Conservation (phyloP, 164 flowering plant species). For the Echeveria elegans region DNA sequence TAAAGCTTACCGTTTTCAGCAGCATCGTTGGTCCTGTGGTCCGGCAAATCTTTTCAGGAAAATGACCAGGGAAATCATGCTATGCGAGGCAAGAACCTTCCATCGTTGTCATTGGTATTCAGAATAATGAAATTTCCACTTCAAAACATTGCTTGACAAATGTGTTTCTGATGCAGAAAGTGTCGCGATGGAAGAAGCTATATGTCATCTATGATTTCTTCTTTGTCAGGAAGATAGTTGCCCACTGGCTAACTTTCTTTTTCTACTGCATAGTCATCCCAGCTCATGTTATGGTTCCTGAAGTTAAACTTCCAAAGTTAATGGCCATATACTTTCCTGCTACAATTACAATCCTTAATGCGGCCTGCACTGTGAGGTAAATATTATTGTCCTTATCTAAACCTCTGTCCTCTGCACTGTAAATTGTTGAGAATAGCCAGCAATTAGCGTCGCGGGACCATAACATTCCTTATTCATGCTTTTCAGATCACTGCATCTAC, state of each 20-base stretch:
- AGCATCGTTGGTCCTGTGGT: constrained; percentile 88
- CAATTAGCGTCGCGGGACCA: too few species aligned
- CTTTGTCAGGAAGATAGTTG: constrained; percentile 65
- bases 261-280: constrained; percentile 69
- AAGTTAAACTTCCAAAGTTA: constrained; percentile 40
- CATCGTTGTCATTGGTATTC: background rate
- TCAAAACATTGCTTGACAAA: background rate
- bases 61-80: constrained; percentile 51
- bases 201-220: constrained; percentile 63
- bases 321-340: constrained; percentile 57
- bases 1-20: constrained; percentile 67
- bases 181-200: constrained; percentile 50
- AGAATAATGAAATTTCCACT: background rate
- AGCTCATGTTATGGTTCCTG: constrained; percentile 39
- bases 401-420: too few species aligned
- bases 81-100: constrained; percentile 24
- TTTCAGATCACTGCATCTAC: constrained; percentile 54
- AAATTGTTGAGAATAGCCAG: too few species aligned
- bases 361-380: constrained; percentile 55
- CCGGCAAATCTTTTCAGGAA: constrained; percentile 70
- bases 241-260: constrained; percentile 64
- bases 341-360: constrained; percentile 53
- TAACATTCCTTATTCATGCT: background rate
- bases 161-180: constrained; percentile 41
- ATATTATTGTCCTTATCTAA: too few species aligned